A percentile compares a stretch with the other conserved stretches of the same genome.
phyloP scores from a whole-genome alignment of 2,329 filamentous ascomycete species.

The Epicoccum sorghinum region DNA sequence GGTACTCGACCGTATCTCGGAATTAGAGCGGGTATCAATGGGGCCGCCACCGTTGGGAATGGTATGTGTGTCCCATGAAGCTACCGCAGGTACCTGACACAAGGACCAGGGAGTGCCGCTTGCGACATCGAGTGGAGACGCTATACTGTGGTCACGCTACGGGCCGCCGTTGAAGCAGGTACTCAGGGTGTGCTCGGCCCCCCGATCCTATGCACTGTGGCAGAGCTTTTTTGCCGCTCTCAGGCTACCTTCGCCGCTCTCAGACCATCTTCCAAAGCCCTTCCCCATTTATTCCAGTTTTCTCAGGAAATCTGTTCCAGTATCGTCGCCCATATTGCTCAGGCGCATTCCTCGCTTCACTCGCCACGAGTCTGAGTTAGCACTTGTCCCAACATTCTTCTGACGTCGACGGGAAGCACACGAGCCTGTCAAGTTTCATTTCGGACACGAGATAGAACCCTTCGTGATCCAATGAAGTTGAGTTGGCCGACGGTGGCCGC shows the following conservation, averaged over 20 bases:
- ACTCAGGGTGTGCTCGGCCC: slow-evolving; percentile 15
- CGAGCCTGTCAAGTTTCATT: slow-evolving; percentile 3
- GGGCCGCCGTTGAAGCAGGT: slow-evolving; percentile 8
- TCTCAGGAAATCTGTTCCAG: not conserved
- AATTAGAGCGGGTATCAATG: slow-evolving; percentile 5
- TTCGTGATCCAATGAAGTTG: not conserved
- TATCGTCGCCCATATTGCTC: not conserved
- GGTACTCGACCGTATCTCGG: not conserved
- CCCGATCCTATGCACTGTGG: not conserved
- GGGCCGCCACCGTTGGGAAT: slow-evolving; percentile 5
- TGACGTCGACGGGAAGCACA: not conserved
- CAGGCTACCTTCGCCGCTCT: not conserved
- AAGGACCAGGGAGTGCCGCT: not conserved
- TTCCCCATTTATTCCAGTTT: not conserved
- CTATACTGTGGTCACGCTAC: slow-evolving; percentile 1
- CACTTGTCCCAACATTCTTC: not conserved
- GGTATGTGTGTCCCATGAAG: slow-evolving; percentile 11
- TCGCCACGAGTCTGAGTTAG: not conserved
- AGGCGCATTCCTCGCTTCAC: slow-evolving; percentile 5
- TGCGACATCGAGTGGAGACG: not conserved
- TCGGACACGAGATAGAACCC: slow-evolving; percentile 9
- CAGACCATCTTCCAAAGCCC: not conserved
- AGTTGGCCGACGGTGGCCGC: no score
- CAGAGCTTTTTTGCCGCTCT: not conserved
- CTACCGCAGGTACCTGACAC: slow-evolving; percentile 17